Evolutionary conservation across 257 asterid genomes (phyloP), one percentile per base, ranked within the genome.

Genomic region (Primulina huaijiensis): DNA sequence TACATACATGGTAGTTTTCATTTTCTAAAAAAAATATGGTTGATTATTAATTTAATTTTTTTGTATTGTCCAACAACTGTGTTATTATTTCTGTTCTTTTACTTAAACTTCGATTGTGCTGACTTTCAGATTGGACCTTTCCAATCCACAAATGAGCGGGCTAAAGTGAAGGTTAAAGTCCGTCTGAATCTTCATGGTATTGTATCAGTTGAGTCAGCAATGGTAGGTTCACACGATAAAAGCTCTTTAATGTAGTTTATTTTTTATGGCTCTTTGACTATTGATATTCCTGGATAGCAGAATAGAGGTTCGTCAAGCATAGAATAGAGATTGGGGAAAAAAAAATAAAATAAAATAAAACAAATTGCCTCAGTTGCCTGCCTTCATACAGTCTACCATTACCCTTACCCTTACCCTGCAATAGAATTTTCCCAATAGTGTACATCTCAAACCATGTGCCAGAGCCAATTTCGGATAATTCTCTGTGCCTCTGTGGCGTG

Each of bases 161-260:
- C 92, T 37, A 92, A 88, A 76, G 38, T 92, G 78, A 89, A 89
- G 79, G 91, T 89, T 53, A 92, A 88, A 84, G 86, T 73, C 64
- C 95, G 96, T 16, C 71, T 92, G 72, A 90, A 84, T 81, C 83
- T 89, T 68, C 98, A 92, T 75, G 98, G 98, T 52, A 79, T 89
- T 74, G 92, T 89, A 30, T 87, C 95, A 5, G 78, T 92, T 2
- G 97, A 87, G 56, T 85, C 92, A 12, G 97, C 96, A 21, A 82
- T 80, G 60, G 98, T 92, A 82, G 80, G 92, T 30, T 66, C 59
- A 53, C 60, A 34, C 40, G 19, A 19, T 33, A 8, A 11, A 11
- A 16, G 59, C 43, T 38, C 64, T 21, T 46, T 19, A 4, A 46
- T 25, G 14, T 12, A 7, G 6, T 50, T 27, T 16, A 19, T 19